phyloP scores from a whole-genome alignment of 352 stramenopile species.

The Nothophytophthora sp. region DNA sequence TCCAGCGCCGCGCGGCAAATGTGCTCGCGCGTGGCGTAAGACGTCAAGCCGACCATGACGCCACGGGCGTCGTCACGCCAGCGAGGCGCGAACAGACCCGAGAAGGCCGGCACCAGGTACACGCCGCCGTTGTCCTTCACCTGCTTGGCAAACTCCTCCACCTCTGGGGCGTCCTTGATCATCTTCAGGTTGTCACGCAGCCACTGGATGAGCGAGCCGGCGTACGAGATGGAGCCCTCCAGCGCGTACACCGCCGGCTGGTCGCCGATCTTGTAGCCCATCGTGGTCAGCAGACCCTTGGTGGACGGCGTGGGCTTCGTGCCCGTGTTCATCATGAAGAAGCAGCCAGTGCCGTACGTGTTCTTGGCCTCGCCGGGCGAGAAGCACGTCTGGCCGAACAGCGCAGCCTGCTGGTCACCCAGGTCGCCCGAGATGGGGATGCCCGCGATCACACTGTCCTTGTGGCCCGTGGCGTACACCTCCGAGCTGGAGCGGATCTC shows the following conservation, averaged over 20 bases:
- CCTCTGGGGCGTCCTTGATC: conserved; percentile 88
- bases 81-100: conserved; percentile 96
- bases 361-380: conserved; percentile 95
- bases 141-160: conserved; percentile 86
- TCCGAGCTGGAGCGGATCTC: conserved; percentile 92
- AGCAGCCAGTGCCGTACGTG: conserved; percentile 99
- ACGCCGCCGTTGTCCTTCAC: conserved; percentile 95
- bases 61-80: conserved; percentile 97
- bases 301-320: conserved; percentile 80
- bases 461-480: conserved; percentile 71
- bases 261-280: conserved; percentile 83
- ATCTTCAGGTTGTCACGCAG: conserved; percentile 98
- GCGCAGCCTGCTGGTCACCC: conserved; percentile 96
- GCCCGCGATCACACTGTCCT: conserved; percentile 68
- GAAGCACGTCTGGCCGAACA: conserved; percentile 98
- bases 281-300: conserved; percentile 96
- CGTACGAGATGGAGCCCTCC: conserved; percentile 97
- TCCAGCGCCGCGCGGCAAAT: conserved; percentile 96
- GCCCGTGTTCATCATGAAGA: conserved; percentile 99
- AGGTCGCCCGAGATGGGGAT: conserved; percentile 94
- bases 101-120: conserved; percentile 99
- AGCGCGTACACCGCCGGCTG: conserved; percentile 95
- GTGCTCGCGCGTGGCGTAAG: conserved; percentile 95
- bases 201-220: conserved; percentile 98
- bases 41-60: conserved; percentile 96